Evolutionary conservation across 2,329 filamentous ascomycete species (phyloP).

Genomic region (Neofusicoccum ribis): DNA sequence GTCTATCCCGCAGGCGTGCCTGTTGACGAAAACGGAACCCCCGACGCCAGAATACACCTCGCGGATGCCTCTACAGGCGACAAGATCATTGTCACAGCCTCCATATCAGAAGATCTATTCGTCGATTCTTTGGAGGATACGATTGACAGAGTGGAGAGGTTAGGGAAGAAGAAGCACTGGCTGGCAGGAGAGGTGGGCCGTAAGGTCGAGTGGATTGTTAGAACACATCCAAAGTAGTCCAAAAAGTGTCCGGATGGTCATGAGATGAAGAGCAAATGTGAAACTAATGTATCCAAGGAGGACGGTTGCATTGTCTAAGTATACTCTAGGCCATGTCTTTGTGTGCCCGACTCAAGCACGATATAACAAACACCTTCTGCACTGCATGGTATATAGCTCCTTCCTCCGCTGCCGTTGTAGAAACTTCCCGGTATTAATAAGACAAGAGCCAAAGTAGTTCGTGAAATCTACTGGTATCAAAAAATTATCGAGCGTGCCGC

Average conservation of each 20-base stretch:
- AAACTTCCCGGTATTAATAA: too few relatives aligned
- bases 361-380: background rate
- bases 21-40: background rate
- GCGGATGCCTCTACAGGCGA: conserved; percentile 18
- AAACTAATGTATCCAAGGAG: too few relatives aligned
- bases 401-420: background rate
- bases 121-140: conserved; percentile 32
- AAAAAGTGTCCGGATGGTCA: too few relatives aligned
- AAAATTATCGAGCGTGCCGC: background rate
- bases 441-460: background rate
- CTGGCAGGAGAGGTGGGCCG: background rate
- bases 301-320: too few relatives aligned
- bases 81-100: conserved; percentile 30
- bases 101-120: conserved; percentile 29
- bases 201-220: conserved; percentile 3
- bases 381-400: background rate
- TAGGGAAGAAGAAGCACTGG: conserved; percentile 44
- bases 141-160: conserved; percentile 35
- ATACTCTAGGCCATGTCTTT: too few relatives aligned
- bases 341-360: too few relatives aligned
- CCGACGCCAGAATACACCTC: conserved; percentile 36
- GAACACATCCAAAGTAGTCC: background rate
- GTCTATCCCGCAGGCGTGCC: conserved; percentile 62
- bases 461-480: conserved; percentile 11
- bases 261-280: too few relatives aligned